phyloP scores from a whole-genome alignment of 768 basidiomycete species.

The Gloeopeniophorella convolvens region DNA sequence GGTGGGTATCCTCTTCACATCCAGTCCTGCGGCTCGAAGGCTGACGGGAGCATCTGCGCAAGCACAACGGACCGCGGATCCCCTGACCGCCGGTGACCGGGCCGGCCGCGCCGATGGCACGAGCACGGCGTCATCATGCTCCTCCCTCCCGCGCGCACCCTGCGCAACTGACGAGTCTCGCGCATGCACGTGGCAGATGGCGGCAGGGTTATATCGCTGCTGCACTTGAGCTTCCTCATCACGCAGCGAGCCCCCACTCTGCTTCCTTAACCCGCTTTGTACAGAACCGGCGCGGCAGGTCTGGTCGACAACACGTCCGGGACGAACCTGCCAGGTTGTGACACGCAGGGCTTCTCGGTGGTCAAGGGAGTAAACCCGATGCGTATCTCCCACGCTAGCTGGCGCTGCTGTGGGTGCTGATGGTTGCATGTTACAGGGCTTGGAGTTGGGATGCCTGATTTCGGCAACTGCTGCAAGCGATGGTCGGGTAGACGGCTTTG shows the following conservation, averaged over 20 bases:
- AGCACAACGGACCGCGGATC: slow-evolving; percentile 29
- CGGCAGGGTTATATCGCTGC: slow-evolving; percentile 32
- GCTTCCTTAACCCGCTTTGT: slow-evolving; percentile 37
- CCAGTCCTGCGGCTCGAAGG: neutral
- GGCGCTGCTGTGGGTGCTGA: neutral
- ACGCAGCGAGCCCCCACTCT: slow-evolving; percentile 29
- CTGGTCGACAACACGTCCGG: slow-evolving; percentile 50
- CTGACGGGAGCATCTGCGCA: neutral
- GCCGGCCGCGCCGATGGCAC: slow-evolving; percentile 40
- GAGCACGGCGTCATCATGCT: slow-evolving; percentile 22
- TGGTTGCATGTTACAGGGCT: slow-evolving; percentile 25
- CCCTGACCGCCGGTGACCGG: slow-evolving; percentile 37
- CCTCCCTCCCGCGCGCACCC: neutral
- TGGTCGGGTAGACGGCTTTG: slow-evolving; percentile 21
- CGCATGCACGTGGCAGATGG: slow-evolving; percentile 16
- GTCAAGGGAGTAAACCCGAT: slow-evolving; percentile 18
- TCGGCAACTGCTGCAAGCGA: slow-evolving; percentile 25
- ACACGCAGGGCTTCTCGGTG: slow-evolving; percentile 38
- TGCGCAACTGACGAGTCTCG: neutral
- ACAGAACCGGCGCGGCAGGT: slow-evolving; percentile 23
- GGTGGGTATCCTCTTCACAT: slow-evolving; percentile 34
- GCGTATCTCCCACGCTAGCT: neutral
- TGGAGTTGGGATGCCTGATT: slow-evolving; percentile 29
- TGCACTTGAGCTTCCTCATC: slow-evolving; percentile 34
- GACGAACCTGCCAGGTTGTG: slow-evolving; percentile 60